These are phyloP conservation scores for Suillus subluteus DNA, from an alignment of 768 basidiomycete genomes.

Conservation along the genomic window DNA sequence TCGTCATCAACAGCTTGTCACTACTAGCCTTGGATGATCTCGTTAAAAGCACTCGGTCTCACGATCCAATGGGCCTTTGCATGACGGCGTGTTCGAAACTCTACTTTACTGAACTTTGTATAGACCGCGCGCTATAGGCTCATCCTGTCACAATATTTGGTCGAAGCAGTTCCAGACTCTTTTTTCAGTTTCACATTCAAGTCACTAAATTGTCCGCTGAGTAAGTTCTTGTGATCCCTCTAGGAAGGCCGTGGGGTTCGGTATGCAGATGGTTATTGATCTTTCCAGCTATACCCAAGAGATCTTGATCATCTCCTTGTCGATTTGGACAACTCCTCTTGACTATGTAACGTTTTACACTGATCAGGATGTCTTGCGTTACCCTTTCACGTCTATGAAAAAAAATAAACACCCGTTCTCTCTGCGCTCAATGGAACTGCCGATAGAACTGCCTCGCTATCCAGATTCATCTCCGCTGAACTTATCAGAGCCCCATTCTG, in stretches of 20 bases:
- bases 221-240: not conserved
- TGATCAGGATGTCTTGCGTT: slow-evolving; percentile 21
- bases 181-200: not conserved
- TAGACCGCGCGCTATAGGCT: not conserved
- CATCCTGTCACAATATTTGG: slow-evolving; percentile 1
- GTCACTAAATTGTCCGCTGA: not conserved
- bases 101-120: slow-evolving; percentile 10
- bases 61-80: slow-evolving; percentile 8
- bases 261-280: not conserved
- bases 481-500: slow-evolving; percentile 19
- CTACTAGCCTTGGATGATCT: slow-evolving; percentile 1
- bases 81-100: slow-evolving; percentile 1
- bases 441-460: slow-evolving; percentile 25
- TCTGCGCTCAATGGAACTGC: slow-evolving; percentile 12
- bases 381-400: slow-evolving; percentile 21
- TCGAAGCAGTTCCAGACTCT: not conserved
- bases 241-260: not conserved
- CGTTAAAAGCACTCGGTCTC: slow-evolving; percentile 14
- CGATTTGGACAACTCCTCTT: not conserved
- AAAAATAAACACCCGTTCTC: slow-evolving; percentile 14
- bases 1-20: not conserved
- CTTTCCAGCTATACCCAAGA: not conserved
- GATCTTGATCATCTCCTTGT: slow-evolving; percentile 4
- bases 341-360: slow-evolving; percentile 5
- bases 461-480: slow-evolving; percentile 36